These are phyloP conservation scores for Silene coronaria DNA, from an alignment of 179 eudicot species.

Conservation along the genomic window DNA sequence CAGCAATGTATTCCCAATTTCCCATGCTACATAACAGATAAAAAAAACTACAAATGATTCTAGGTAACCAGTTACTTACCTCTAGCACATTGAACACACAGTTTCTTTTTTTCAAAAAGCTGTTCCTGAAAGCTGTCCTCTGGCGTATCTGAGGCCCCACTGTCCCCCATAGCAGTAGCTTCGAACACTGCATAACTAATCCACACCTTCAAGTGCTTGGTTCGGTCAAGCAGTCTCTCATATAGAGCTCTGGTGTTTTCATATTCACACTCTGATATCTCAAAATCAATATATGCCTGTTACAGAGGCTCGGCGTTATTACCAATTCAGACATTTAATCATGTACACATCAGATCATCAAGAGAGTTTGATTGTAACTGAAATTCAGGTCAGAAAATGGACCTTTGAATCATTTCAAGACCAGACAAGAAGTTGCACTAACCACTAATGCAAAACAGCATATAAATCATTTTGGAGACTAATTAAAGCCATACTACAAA, in stretches of 20 bases:
- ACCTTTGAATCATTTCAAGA: too few species aligned
- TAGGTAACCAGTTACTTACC: slow-evolving; percentile 33
- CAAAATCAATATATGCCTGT: slow-evolving; percentile 88
- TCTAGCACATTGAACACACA: slow-evolving; percentile 53
- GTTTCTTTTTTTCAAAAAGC: slow-evolving; percentile 30
- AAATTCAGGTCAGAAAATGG: too few species aligned
- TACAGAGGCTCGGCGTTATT: slow-evolving; percentile 15
- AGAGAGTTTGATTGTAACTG: too few species aligned
- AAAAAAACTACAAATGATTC: too few species aligned
- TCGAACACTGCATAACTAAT: slow-evolving; percentile 79
- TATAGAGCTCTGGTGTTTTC: slow-evolving; percentile 70
- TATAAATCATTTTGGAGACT: too few species aligned
- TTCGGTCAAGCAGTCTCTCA: slow-evolving; percentile 81
- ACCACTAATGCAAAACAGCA: too few species aligned
- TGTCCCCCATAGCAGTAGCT: slow-evolving; percentile 52
- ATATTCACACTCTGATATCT: slow-evolving; percentile 60
- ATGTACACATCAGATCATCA: not conserved
- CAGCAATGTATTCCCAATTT: not conserved
- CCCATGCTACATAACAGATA: not conserved
- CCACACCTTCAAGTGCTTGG: slow-evolving; percentile 90
- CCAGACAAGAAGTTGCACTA: too few species aligned
- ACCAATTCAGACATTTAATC: not conserved
- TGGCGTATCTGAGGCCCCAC: slow-evolving; percentile 31
- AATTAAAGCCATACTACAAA: too few species aligned
- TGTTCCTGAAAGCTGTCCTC: slow-evolving; percentile 36